Evolutionary conservation across 768 basidiomycete genomes (phyloP), one percentile per base, ranked within the genome.

Genomic region (Termitomyces sp.): DNA sequence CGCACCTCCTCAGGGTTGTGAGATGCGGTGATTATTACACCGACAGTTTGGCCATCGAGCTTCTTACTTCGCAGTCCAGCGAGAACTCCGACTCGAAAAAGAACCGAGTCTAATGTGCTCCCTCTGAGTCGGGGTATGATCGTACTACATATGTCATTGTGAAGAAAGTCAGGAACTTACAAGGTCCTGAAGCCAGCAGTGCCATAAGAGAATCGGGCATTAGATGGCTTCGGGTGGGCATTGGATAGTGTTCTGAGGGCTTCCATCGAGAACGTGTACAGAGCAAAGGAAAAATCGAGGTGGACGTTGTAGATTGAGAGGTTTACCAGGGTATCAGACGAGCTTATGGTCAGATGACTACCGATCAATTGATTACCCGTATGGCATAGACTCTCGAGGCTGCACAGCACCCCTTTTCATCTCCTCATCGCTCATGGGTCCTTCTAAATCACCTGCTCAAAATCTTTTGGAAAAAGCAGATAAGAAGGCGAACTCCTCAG

Each of bases 21-120:
- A n/a, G 94, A 96, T 2, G 97, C 97, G 35, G 97, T 99, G 67
- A 99, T 88, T 97, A 99, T 98, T 20, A 98, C 91, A 15, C 97
- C 97, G 63, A 99, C 89, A 23, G 86, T 88, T 67, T 86, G 89
- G 25, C 97, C 94, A 66, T 88, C 87, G n/a, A 94, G 78, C 59
- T 84, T 86, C 76, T 89, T 97, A 73, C 94, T 98, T 54, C 97
- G 76, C 47, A 99, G 77, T 6, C 82, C 91, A 42, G 97, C 97
- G 16, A 99, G 75, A 38, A 98, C 73, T 11, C 93, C 97, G 13
- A 96, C 88, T 61, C 94, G 83, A 75, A 97, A 98, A 60, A 99
- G 78, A n/a, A 96, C 94, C 10, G 89, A 89, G 64, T 95, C 93
- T 27, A 98, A 80, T 18, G 75, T 76, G 60, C 67, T 77, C 29